phyloP scores from a whole-genome alignment of 371 early-diverging fungal species.

The Rhizopus sp. region DNA sequence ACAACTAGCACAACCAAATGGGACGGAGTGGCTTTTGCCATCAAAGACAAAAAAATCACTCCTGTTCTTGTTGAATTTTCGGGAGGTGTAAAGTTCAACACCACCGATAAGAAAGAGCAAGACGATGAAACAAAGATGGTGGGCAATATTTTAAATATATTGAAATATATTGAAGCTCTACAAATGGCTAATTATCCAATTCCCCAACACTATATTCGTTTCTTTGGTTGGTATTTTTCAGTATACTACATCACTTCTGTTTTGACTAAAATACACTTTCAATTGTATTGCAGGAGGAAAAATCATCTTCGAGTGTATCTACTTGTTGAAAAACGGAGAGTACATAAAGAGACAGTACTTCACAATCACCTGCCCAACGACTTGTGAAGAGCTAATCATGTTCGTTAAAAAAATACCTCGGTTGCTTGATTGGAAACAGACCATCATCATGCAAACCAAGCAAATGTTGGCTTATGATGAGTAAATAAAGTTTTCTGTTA shows the following conservation, averaged over 20 bases:
- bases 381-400: slow-evolving; percentile 10
- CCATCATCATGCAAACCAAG: slow-evolving; percentile 10
- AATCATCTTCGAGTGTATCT: slow-evolving; percentile 6
- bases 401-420: slow-evolving; percentile 7
- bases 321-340: slow-evolving; percentile 9
- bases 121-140: slow-evolving; percentile 9
- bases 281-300: slow-evolving; percentile 11
- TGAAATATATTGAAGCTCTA: slow-evolving; percentile 6
- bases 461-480: slow-evolving; percentile 5
- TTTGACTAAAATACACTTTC: slow-evolving; percentile 12
- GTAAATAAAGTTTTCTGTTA: slow-evolving; percentile 6
- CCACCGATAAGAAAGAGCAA: slow-evolving; percentile 9
- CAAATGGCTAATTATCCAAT: slow-evolving; percentile 7
- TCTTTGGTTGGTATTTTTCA: slow-evolving; percentile 8
- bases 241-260: slow-evolving; percentile 8
- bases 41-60: slow-evolving; percentile 6
- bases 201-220: slow-evolving; percentile 13
- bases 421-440: slow-evolving; percentile 8
- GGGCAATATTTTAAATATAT: slow-evolving; percentile 3
- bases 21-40: slow-evolving; percentile 11
- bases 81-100: slow-evolving; percentile 10
- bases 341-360: slow-evolving; percentile 8
- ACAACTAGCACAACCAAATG: slow-evolving; percentile 8
- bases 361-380: slow-evolving; percentile 7
- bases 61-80: slow-evolving; percentile 12